Evolutionary conservation across 176 grass and related monocot genomes (phyloP).

Genomic region (Triticum turgidum): DNA sequence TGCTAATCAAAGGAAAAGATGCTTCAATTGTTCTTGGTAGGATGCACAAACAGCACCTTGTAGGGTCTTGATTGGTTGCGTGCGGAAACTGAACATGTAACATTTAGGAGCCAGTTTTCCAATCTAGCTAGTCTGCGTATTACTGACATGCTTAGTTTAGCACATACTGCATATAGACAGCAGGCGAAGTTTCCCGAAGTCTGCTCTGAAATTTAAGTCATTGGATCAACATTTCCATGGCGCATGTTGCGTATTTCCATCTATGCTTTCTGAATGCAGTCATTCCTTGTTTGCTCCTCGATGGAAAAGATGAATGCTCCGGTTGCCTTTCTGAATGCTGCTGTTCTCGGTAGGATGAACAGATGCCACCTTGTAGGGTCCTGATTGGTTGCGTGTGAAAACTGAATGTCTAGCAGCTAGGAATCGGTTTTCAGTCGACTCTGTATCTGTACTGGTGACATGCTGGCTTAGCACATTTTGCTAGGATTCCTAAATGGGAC

Average conservation of each 20-base stretch:
- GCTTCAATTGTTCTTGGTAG: background rate
- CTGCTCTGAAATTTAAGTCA: background rate
- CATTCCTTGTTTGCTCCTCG: no score
- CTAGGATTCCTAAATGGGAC: background rate
- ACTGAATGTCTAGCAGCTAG: no score
- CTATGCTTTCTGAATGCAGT: background rate
- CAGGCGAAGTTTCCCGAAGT: background rate
- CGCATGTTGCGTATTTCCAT: no score
- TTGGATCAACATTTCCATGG: background rate
- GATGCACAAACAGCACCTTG: background rate
- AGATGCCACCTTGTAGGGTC: background rate
- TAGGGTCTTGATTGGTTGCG: background rate
- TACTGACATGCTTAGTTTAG: background rate
- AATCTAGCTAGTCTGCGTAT: background rate
- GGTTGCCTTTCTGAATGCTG: background rate
- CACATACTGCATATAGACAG: background rate
- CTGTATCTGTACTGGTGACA: background rate
- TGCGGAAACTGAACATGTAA: background rate
- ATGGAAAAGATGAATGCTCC: background rate
- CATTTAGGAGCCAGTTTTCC: background rate
- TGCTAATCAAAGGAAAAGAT: background rate
- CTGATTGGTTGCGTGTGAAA: no score
- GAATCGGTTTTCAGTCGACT: background rate
- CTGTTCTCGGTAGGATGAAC: background rate
- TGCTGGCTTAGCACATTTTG: background rate